A percentile compares a stretch with the other conserved stretches of the same genome.
Evolutionary conservation across 768 basidiomycete species (phyloP).

Genomic region (Kwoniella europaea): DNA sequence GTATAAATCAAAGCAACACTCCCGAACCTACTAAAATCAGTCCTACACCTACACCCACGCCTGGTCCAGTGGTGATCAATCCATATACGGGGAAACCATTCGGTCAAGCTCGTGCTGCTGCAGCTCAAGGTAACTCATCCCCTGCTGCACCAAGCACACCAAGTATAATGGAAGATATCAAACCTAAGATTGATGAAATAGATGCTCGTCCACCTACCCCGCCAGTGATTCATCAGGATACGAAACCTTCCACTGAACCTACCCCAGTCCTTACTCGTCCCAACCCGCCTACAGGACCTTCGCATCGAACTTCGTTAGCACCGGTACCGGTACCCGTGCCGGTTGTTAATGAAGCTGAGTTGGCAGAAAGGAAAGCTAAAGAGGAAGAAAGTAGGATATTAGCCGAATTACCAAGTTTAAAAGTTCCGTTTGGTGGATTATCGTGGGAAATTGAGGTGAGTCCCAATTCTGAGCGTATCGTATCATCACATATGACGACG

Average conservation of each 20-base stretch:
- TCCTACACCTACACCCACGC: constrained; percentile 2
- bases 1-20: neutral
- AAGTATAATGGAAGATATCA: constrained; percentile 12
- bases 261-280: neutral
- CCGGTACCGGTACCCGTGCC: neutral
- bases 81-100: constrained; percentile 16
- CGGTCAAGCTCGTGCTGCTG: constrained; percentile 10
- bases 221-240: constrained; percentile 5
- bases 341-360: constrained; percentile 19
- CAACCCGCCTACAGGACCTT: neutral
- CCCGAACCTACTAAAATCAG: constrained; percentile 13
- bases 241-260: constrained; percentile 7
- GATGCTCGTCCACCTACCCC: constrained; percentile 10
- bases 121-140: constrained; percentile 6
- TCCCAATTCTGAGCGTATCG: neutral
- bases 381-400: constrained; percentile 39
- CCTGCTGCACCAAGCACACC: neutral
- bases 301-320: neutral
- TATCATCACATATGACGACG: neutral
- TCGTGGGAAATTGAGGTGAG: constrained; percentile 45
- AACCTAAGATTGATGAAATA: constrained; percentile 1
- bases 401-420: constrained; percentile 39
- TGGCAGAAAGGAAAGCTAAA: constrained; percentile 27
- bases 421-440: constrained; percentile 24
- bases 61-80: constrained; percentile 1